A percentile compares a stretch with the other conserved stretches of the same genome.
Evolutionary conservation across 345 rosid genomes (phyloP).

Genomic region (Crucihimalaya himalaica): DNA sequence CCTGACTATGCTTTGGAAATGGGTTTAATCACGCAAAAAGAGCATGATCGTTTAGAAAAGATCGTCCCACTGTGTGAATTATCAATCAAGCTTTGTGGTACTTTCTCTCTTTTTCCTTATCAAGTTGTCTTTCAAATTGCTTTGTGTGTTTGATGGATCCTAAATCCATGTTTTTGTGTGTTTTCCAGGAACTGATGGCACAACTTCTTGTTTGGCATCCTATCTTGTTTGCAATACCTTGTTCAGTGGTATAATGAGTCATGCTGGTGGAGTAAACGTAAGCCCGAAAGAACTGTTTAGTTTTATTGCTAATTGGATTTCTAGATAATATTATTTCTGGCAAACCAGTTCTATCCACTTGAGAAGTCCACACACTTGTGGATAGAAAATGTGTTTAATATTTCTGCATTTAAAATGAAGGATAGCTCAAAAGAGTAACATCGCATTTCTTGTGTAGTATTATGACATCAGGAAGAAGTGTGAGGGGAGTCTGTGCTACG

Average conservation of each 20-base stretch:
- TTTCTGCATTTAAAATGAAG: neutral
- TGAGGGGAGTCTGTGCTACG: conserved; percentile 86
- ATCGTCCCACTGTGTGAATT: conserved; percentile 82
- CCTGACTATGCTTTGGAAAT: conserved; percentile 92
- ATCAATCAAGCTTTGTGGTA: conserved; percentile 95
- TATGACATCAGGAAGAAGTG: conserved; percentile 95
- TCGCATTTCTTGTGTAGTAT: conserved; percentile 56
- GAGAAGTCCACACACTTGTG: conserved; percentile 5
- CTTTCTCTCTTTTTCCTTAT: conserved; percentile 3
- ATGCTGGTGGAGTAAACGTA: conserved; percentile 73
- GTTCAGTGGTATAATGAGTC: conserved; percentile 67
- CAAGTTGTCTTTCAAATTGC: conserved; percentile 2
- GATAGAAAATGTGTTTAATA: neutral
- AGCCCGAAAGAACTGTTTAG: conserved; percentile 33
- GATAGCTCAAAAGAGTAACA: conserved; percentile 12
- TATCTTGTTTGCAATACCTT: conserved; percentile 88
- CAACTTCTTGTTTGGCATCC: conserved; percentile 89
- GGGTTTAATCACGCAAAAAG: conserved; percentile 66
- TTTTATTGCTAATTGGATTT: neutral
- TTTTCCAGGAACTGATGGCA: conserved; percentile 90
- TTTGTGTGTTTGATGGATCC: conserved; percentile 13
- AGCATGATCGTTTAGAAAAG: conserved; percentile 67
- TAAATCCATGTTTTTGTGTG: neutral
- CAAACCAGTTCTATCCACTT: conserved; percentile 3
- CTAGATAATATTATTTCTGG: neutral